Conservation (phyloP, 768 basidiomycete species). For the Panaeolus papilionaceus region DNA sequence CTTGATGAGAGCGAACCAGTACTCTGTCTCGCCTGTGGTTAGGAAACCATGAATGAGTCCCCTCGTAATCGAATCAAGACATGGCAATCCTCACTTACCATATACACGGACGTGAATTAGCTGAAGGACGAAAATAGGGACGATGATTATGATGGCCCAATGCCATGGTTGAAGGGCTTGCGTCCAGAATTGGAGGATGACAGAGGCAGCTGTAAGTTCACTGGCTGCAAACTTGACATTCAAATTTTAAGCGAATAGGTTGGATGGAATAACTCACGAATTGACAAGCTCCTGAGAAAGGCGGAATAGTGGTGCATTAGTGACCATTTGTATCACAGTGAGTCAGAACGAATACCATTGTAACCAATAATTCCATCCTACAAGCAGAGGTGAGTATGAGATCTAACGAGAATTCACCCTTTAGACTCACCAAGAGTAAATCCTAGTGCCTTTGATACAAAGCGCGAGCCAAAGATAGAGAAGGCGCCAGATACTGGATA, state of each 20-base stretch:
- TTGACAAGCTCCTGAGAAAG: slow-evolving; percentile 32
- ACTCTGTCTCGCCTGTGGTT: slow-evolving; percentile 60
- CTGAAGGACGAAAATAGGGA: slow-evolving; percentile 57
- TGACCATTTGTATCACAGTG: background rate
- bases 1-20: slow-evolving; percentile 71
- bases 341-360: slow-evolving; percentile 43
- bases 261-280: slow-evolving; percentile 25
- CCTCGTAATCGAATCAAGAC: background rate
- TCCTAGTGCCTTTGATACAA: slow-evolving; percentile 64
- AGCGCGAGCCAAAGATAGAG: slow-evolving; percentile 60
- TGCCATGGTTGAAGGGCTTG: slow-evolving; percentile 55
- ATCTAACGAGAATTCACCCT: no score
- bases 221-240: slow-evolving; percentile 43
- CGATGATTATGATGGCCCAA: slow-evolving; percentile 61
- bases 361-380: slow-evolving; percentile 65
- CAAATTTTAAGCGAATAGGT: background rate
- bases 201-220: slow-evolving; percentile 62
- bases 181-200: slow-evolving; percentile 60
- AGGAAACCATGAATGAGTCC: background rate
- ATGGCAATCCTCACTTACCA: slow-evolving; percentile 36
- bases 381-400: no score
- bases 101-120: slow-evolving; percentile 64
- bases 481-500: slow-evolving; percentile 69
- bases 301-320: background rate
- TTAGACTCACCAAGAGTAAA: slow-evolving; percentile 55